These are phyloP conservation scores for Heliophila coronopifolia DNA, from an alignment of 441 rosid genomes.

Conservation along the genomic window DNA sequence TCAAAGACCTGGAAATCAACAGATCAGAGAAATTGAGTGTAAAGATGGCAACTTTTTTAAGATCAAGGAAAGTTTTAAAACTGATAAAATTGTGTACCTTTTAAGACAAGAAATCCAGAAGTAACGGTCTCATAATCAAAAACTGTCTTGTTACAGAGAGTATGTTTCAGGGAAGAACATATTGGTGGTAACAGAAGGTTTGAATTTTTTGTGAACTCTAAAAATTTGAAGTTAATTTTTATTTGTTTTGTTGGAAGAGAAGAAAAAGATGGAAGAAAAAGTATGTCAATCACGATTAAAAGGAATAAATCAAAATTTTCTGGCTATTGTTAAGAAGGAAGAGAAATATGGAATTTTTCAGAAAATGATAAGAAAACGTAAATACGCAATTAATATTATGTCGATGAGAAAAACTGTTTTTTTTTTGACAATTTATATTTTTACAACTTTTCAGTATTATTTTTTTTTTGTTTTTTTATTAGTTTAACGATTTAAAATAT, in stretches of 20 bases:
- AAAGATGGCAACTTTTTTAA: conserved; percentile 15
- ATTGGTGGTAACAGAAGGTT: conserved; percentile 14
- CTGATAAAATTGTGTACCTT: background rate
- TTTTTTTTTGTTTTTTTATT: too few relatives aligned
- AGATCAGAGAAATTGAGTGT: conserved; percentile 14
- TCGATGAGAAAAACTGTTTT: too few relatives aligned
- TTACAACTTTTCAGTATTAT: too few relatives aligned
- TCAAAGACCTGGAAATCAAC: background rate
- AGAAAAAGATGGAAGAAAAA: background rate
- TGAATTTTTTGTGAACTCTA: conserved; percentile 12
- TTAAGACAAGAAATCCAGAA: conserved; percentile 16
- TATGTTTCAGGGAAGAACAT: conserved; percentile 27
- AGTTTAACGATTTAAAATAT: too few relatives aligned
- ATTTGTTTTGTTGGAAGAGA: background rate
- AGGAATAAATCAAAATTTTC: background rate
- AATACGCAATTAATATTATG: conserved; percentile 8
- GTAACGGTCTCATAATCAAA: conserved; percentile 29
- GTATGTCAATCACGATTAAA: background rate
- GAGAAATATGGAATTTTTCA: conserved; percentile 14
- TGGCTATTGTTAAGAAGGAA: background rate
- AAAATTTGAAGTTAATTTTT: background rate
- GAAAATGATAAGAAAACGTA: conserved; percentile 20
- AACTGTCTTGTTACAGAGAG: conserved; percentile 9
- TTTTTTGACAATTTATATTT: too few relatives aligned
- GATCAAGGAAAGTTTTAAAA: background rate